Conservation (phyloP, 768 basidiomycete genomes). For the Dioszegia crocea region DNA sequence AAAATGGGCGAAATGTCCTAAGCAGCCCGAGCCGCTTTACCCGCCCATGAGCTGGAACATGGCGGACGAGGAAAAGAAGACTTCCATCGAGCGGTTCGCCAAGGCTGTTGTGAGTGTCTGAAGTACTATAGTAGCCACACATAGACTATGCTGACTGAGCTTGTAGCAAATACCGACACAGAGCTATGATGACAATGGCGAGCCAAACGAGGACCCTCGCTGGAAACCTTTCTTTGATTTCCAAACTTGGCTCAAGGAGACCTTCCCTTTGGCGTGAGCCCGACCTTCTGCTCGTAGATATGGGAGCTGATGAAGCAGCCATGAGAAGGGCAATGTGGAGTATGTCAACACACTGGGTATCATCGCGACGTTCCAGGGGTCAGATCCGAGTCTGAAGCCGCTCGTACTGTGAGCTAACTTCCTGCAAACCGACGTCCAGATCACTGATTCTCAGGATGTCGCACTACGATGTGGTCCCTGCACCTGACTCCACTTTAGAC, state of each 20-base stretch:
- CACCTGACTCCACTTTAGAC: conserved; percentile 38
- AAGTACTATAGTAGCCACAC: too few relatives aligned
- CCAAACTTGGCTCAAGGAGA: conserved; percentile 38
- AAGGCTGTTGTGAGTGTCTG: conserved; percentile 42
- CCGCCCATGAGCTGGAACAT: conserved; percentile 32
- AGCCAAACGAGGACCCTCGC: conserved; percentile 45
- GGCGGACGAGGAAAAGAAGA: conserved; percentile 30
- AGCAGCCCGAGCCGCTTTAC: conserved; percentile 34
- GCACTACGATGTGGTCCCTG: conserved; percentile 48
- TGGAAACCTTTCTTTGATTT: conserved; percentile 49
- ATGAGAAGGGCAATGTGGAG: conserved; percentile 35
- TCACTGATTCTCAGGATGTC: conserved; percentile 28
- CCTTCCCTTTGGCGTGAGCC: conserved; percentile 43
- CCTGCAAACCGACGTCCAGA: neutral
- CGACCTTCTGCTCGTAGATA: neutral
- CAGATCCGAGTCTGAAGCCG: conserved; percentile 43
- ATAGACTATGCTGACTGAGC: conserved; percentile 4
- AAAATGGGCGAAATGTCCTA: conserved; percentile 27
- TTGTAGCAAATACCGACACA: conserved; percentile 42
- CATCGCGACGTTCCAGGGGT: conserved; percentile 39
- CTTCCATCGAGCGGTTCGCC: conserved; percentile 21
- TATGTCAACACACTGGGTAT: conserved; percentile 47
- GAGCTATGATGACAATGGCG: conserved; percentile 47
- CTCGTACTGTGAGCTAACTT: conserved; percentile 27
- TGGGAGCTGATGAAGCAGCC: conserved; percentile 13